Evolutionary conservation across 2,329 filamentous ascomycete genomes (phyloP), one percentile per base, ranked within the genome.

Genomic region (Monosporascus sp.): DNA sequence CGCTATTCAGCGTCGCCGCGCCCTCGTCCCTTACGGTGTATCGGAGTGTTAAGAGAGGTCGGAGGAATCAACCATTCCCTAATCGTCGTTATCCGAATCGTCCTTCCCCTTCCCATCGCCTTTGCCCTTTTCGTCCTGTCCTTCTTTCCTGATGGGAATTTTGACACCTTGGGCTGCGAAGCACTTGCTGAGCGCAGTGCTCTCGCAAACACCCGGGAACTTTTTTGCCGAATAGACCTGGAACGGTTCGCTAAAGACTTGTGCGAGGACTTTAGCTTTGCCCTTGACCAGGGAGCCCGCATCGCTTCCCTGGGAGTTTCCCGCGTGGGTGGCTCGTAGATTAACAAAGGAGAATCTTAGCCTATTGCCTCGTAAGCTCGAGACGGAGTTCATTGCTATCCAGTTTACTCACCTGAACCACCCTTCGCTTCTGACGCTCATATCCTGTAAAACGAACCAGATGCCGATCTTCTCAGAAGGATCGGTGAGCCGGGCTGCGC

Each of bases 161-260:
- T 97, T 97, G 72, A 96, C 96, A 24, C 94, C 94, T 66, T 99
- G 94, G 1, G 83, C 79, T 3, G 94, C 93, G 72, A 99, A 97
- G 56, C 85, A 89, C 70, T 95, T 96, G 78, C 92, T 97, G 18
- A 97, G 75, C 4, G 84, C 73, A 0, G 94, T 99, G 69, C 89
- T 95, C 68, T 97, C 93, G 53, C 96, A 96, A 1, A 99, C 94
- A 41, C 94, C 94, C 0, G 94, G 94, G 70, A 99, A 99, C 66
- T 97, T 97, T 79, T 99, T 99, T 47, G 94, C 94, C 2, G 90
- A 96, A 72, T 88, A 97, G 31, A 99, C 94, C 51, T 90, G 89
- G 76, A 99, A 97, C 3, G 85, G 80, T 5, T 96, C 88, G 47
- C 89, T 95, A 72, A 93, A 97, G 62, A 85, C 87, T 8, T 86